Evolutionary conservation across 2,329 filamentous ascomycete genomes (phyloP).

Genomic region (Diaporthe australafricana): DNA sequence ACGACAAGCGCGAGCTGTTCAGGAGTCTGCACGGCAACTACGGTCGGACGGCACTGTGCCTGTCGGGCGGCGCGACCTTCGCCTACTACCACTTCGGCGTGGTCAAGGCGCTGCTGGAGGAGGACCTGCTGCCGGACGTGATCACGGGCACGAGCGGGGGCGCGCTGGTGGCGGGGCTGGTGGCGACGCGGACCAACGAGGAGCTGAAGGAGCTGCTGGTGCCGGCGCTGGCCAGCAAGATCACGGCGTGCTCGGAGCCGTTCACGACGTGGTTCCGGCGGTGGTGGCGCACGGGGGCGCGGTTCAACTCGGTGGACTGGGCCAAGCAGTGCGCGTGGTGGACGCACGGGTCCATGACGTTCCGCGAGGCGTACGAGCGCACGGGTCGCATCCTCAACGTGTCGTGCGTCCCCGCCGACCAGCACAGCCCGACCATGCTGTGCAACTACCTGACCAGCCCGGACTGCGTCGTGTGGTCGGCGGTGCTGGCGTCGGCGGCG

Average conservation of each 20-base stretch:
- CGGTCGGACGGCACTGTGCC: constrained; percentile 89
- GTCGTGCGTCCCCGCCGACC: constrained; percentile 94
- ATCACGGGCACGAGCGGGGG: constrained; percentile 97
- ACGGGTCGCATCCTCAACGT: constrained; percentile 97
- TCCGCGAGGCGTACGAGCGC: constrained; percentile 92
- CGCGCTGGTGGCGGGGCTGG: constrained; percentile 86
- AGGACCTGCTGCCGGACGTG: constrained; percentile 86
- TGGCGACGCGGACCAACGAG: constrained; percentile 90
- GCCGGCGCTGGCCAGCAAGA: constrained; percentile 85
- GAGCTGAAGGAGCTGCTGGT: constrained; percentile 88
- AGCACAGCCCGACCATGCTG: constrained; percentile 90
- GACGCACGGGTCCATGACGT: constrained; percentile 90
- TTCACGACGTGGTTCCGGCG: constrained; percentile 81
- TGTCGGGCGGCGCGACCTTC: constrained; percentile 94
- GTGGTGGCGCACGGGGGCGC: constrained; percentile 93
- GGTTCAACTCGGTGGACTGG: constrained; percentile 96
- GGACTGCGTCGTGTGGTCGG: constrained; percentile 98
- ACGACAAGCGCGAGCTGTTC: constrained; percentile 85
- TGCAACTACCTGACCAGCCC: constrained; percentile 96
- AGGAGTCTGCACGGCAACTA: constrained; percentile 92
- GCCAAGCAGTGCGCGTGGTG: constrained; percentile 89
- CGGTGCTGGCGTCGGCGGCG: constrained; percentile 92
- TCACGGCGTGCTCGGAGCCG: constrained; percentile 86
- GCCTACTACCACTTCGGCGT: constrained; percentile 98
- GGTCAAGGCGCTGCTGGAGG: constrained; percentile 88